A percentile compares a stretch with the other conserved stretches of the same genome.
Conservation (phyloP, 2,329 filamentous ascomycete genomes). For the Cladosporium sp. region DNA sequence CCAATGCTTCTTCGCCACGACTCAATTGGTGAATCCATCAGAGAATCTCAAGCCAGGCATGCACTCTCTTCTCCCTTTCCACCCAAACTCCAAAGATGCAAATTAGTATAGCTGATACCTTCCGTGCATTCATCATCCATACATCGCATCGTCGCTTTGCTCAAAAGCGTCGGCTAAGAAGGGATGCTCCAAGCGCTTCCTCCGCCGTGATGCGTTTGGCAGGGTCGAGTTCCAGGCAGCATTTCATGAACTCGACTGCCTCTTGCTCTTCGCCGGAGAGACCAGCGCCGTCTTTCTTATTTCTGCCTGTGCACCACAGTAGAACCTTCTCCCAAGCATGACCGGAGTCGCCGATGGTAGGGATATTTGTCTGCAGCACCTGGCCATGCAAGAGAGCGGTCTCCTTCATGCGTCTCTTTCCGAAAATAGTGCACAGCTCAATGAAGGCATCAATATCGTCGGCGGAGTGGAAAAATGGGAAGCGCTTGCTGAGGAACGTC, state of each 20-base stretch:
- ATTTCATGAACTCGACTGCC: constrained; percentile 66
- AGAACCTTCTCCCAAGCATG: constrained; percentile 92
- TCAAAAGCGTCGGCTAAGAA: constrained; percentile 42
- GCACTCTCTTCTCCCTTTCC: background rate
- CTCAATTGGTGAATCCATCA: no score
- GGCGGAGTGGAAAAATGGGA: constrained; percentile 98
- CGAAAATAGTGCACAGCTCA: constrained; percentile 95
- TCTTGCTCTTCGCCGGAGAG: constrained; percentile 65
- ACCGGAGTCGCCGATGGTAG: constrained; percentile 79
- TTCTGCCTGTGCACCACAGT: constrained; percentile 82
- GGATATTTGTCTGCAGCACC: constrained; percentile 88
- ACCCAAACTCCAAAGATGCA: background rate
- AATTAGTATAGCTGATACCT: background rate
- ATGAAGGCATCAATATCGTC: constrained; percentile 98
- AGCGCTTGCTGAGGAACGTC: constrained; percentile 87
- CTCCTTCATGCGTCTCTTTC: constrained; percentile 74
- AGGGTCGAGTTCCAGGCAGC: constrained; percentile 74
- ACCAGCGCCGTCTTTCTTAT: constrained; percentile 50
- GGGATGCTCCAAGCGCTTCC: constrained; percentile 67
- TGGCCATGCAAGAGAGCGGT: constrained; percentile 83
- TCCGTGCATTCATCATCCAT: background rate
- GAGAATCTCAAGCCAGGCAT: no score
- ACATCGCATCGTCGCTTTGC: background rate
- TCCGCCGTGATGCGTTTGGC: constrained; percentile 67
- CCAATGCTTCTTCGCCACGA: background rate